These are phyloP conservation scores for Aristolochia californica DNA, from an alignment of 164 flowering plant genomes.

Conservation along the genomic window DNA sequence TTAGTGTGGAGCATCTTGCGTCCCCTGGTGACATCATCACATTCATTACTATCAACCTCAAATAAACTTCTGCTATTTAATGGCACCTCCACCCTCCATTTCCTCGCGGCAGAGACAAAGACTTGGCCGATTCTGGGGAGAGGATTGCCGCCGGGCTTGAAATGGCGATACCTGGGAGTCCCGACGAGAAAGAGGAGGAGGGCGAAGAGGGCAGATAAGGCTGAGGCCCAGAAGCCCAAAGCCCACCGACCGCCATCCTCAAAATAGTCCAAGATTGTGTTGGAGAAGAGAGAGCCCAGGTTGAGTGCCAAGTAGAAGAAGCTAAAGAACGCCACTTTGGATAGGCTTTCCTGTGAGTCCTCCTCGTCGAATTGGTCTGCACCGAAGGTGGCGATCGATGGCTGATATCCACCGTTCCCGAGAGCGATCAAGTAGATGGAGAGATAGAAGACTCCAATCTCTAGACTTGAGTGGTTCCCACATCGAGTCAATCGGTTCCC, in stretches of 20 bases:
- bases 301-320: conserved; percentile 84
- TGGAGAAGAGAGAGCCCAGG: conserved; percentile 83
- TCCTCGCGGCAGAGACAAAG: conserved; percentile 50
- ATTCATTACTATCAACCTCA: conserved; percentile 32
- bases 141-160: conserved; percentile 77
- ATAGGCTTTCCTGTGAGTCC: conserved; percentile 44
- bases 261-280: conserved; percentile 64
- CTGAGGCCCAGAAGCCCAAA: conserved; percentile 74
- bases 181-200: conserved; percentile 62
- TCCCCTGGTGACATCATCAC: conserved; percentile 20
- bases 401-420: conserved; percentile 97
- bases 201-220: conserved; percentile 59
- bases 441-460: conserved; percentile 50
- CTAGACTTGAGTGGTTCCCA: conserved; percentile 37
- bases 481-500: conserved; percentile 41
- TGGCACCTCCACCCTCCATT: conserved; percentile 42
- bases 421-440: conserved; percentile 69
- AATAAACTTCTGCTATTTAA: conserved; percentile 30
- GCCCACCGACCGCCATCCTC: conserved; percentile 90
- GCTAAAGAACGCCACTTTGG: conserved; percentile 85
- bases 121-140: conserved; percentile 69
- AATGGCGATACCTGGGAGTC: conserved; percentile 62
- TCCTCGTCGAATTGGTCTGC: conserved; percentile 91
- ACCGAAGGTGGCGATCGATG: conserved; percentile 87
- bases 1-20: conserved; percentile 66